Evolutionary conservation across 495 filamentous ascomycete genomes (phyloP).

Genomic region (Halenospora varia): DNA sequence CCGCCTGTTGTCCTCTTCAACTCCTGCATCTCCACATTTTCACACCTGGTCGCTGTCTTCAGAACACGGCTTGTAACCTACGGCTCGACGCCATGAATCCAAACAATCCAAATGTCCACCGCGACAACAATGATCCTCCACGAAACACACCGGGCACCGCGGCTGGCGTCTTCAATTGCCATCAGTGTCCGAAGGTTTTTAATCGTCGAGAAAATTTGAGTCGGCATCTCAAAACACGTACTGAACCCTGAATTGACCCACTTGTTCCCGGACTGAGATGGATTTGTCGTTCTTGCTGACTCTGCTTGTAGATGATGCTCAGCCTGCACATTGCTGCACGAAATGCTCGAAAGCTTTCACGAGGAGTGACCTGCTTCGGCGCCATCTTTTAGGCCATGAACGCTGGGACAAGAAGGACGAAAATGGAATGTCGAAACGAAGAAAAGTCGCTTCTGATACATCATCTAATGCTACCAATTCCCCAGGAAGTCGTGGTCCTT

Average conservation of each 20-base stretch:
- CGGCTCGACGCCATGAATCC: not conserved
- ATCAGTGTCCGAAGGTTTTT: conserved; percentile 9
- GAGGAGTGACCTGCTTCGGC: conserved; percentile 13
- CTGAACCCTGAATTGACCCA: no score
- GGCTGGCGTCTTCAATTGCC: conserved; percentile 1
- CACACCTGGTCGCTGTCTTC: no score
- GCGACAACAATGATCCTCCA: not conserved
- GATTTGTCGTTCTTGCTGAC: not conserved
- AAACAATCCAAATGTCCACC: not conserved
- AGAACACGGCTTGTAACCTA: not conserved
- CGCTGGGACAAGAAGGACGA: conserved; percentile 5
- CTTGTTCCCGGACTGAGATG: not conserved
- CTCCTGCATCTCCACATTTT: not conserved
- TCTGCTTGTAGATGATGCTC: not conserved
- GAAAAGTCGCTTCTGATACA: not conserved
- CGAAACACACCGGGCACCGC: not conserved
- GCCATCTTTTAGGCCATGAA: conserved; percentile 9
- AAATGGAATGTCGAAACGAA: conserved; percentile 1
- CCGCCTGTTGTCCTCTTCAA: not conserved
- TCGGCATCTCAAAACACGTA: conserved; percentile 18
- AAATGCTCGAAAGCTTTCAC: conserved; percentile 15
- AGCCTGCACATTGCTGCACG: conserved; percentile 6
- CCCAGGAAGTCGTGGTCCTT: not conserved
- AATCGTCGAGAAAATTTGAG: conserved; percentile 17
- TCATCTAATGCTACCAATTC: not conserved